Conservation (phyloP, 2,329 filamentous ascomycete species). For the Botrytis cinerea region DNA sequence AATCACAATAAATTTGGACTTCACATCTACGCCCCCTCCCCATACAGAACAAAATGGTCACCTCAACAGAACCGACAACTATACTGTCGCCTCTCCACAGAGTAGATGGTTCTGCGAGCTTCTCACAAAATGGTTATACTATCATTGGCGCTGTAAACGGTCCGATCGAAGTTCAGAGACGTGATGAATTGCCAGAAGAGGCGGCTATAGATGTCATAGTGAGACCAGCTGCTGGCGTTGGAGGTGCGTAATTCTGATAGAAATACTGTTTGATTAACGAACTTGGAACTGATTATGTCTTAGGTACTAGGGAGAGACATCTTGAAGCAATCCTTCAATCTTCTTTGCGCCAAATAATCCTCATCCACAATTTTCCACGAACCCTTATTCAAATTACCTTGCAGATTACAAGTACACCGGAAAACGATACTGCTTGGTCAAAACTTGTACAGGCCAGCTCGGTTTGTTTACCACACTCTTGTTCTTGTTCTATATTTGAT, state of each 20-base stretch:
- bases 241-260: slow-evolving; percentile 55
- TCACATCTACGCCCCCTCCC: neutral
- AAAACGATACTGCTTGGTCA: slow-evolving; percentile 63
- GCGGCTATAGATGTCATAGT: slow-evolving; percentile 88
- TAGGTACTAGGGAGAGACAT: slow-evolving; percentile 73
- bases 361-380: slow-evolving; percentile 73
- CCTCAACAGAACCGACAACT: slow-evolving; percentile 48
- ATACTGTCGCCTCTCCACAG: slow-evolving; percentile 62
- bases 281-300: slow-evolving; percentile 26
- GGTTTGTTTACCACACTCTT: slow-evolving; percentile 46
- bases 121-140: slow-evolving; percentile 73
- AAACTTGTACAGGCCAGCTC: slow-evolving; percentile 61
- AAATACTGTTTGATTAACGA: neutral
- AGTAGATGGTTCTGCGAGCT: slow-evolving; percentile 78
- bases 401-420: slow-evolving; percentile 71
- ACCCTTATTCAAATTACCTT: slow-evolving; percentile 78
- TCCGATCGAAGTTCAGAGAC: slow-evolving; percentile 83
- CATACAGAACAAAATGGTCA: slow-evolving; percentile 40
- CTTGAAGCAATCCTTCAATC: slow-evolving; percentile 75
- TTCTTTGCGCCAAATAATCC: slow-evolving; percentile 71
- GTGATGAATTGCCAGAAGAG: slow-evolving; percentile 90
- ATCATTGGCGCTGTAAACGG: slow-evolving; percentile 88
- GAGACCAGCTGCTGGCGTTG: slow-evolving; percentile 80
- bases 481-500: slow-evolving; percentile 20
- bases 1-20: neutral